Conservation (phyloP, 2,329 filamentous ascomycete genomes). For the Colletotrichum australisinense region DNA sequence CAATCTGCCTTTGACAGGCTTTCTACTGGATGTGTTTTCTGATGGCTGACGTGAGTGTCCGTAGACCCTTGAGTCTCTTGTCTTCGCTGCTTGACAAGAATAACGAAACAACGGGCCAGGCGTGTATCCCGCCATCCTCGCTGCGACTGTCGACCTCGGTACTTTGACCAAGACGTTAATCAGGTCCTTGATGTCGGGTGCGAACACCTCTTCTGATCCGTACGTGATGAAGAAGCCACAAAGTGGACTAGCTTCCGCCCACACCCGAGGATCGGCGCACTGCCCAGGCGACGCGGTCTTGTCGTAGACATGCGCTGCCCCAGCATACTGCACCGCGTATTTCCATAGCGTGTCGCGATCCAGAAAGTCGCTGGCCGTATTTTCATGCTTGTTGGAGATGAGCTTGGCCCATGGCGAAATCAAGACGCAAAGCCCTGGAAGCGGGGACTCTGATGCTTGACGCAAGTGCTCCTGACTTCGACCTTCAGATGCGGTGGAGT, state of each 20-base stretch:
- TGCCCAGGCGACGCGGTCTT: slow-evolving; percentile 72
- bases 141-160: slow-evolving; percentile 67
- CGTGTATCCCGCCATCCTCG: slow-evolving; percentile 78
- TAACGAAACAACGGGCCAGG: slow-evolving; percentile 81
- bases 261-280: slow-evolving; percentile 74
- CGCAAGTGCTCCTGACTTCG: slow-evolving; percentile 24
- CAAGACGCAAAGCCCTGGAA: slow-evolving; percentile 69
- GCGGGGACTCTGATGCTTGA: slow-evolving; percentile 38
- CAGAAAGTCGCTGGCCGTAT: slow-evolving; percentile 81
- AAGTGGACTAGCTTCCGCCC: slow-evolving; percentile 73
- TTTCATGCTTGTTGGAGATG: slow-evolving; percentile 73
- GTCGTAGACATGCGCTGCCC: slow-evolving; percentile 52
- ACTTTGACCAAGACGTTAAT: slow-evolving; percentile 65
- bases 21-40: slow-evolving; percentile 28
- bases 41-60: slow-evolving; percentile 40
- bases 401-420: slow-evolving; percentile 87
- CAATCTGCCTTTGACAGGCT: background rate
- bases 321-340: slow-evolving; percentile 78
- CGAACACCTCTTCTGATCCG: slow-evolving; percentile 83
- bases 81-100: slow-evolving; percentile 63
- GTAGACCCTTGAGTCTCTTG: slow-evolving; percentile 64
- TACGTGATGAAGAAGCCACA: slow-evolving; percentile 78
- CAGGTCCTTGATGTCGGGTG: slow-evolving; percentile 74
- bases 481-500: slow-evolving; percentile 30
- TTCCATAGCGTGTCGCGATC: slow-evolving; percentile 72